These are phyloP conservation scores for Cicer cuneatum DNA, from an alignment of 306 rosid genomes.

Conservation along the genomic window DNA sequence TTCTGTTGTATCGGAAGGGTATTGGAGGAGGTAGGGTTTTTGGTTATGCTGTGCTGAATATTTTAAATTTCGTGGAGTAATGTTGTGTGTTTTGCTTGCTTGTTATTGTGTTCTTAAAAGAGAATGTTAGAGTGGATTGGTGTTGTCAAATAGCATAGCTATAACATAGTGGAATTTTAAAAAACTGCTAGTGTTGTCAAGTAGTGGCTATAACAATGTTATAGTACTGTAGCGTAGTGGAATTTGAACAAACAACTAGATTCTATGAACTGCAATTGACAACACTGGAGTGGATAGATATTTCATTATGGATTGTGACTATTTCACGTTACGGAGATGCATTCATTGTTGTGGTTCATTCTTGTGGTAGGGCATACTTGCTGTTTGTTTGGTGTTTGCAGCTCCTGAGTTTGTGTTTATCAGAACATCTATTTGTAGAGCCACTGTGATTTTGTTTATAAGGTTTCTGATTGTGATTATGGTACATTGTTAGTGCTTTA, in stretches of 20 bases:
- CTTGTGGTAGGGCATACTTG: conserved; percentile 25
- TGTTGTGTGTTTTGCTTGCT: neutral
- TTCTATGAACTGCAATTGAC: no score
- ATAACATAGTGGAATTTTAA: no score
- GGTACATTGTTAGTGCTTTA: conserved; percentile 3
- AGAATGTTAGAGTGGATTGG: neutral
- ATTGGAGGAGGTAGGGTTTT: conserved; percentile 82
- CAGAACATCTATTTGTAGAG: conserved; percentile 3
- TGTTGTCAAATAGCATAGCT: no score
- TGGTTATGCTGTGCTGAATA: neutral
- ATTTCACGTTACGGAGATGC: neutral
- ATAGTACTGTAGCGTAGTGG: no score
- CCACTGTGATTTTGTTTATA: neutral
- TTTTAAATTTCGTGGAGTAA: neutral
- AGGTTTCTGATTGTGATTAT: conserved; percentile 14
- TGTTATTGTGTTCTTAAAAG: neutral
- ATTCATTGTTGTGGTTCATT: conserved; percentile 7
- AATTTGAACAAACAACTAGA: no score
- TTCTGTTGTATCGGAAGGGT: conserved; percentile 81
- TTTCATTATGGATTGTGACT: neutral
- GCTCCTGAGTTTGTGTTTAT: conserved; percentile 14
- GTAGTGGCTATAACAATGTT: no score
- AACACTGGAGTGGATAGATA: neutral
- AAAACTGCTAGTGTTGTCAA: no score
- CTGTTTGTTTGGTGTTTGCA: conserved; percentile 17